Conservation (phyloP, 2,329 filamentous ascomycete species). For the Pseudogymnoascus sp. region DNA sequence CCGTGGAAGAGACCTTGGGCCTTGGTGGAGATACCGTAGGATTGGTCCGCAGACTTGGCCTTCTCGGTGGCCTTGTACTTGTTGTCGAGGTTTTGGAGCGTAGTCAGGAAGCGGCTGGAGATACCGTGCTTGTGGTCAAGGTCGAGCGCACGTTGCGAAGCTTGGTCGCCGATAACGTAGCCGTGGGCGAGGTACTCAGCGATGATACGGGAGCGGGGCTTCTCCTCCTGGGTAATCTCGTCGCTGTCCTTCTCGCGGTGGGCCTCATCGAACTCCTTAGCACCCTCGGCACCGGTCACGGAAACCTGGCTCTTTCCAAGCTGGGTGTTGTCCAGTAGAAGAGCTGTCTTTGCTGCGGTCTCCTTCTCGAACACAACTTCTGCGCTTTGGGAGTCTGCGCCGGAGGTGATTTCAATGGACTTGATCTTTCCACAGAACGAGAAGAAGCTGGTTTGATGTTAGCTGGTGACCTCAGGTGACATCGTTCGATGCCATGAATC, state of each 20-base stretch:
- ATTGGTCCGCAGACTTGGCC: conserved; percentile 75
- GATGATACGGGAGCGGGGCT: conserved; percentile 86
- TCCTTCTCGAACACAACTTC: conserved; percentile 96
- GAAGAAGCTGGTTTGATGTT: conserved; percentile 9
- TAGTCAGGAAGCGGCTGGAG: conserved; percentile 68
- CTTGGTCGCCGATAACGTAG: conserved; percentile 67
- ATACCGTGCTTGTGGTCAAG: conserved; percentile 89
- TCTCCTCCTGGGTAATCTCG: conserved; percentile 89
- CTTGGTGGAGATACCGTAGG: conserved; percentile 72
- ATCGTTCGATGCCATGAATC: conserved; percentile 18
- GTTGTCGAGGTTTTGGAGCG: conserved; percentile 69
- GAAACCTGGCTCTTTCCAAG: conserved; percentile 81
- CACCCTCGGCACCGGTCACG: conserved; percentile 59
- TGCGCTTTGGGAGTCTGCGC: conserved; percentile 68
- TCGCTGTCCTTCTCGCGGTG: conserved; percentile 54
- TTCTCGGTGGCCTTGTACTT: conserved; percentile 86
- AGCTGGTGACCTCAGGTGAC: not conserved
- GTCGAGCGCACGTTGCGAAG: conserved; percentile 75
- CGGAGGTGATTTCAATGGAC: conserved; percentile 64
- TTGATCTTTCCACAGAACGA: conserved; percentile 77
- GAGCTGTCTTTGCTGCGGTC: conserved; percentile 91
- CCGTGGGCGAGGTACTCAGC: conserved; percentile 96
- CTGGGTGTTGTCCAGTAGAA: conserved; percentile 94
- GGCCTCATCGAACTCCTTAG: conserved; percentile 52
- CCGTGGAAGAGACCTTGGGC: conserved; percentile 58